Evolutionary conservation across 106 monocot genomes (phyloP).

Genomic region (Narthecium ossifragum): DNA sequence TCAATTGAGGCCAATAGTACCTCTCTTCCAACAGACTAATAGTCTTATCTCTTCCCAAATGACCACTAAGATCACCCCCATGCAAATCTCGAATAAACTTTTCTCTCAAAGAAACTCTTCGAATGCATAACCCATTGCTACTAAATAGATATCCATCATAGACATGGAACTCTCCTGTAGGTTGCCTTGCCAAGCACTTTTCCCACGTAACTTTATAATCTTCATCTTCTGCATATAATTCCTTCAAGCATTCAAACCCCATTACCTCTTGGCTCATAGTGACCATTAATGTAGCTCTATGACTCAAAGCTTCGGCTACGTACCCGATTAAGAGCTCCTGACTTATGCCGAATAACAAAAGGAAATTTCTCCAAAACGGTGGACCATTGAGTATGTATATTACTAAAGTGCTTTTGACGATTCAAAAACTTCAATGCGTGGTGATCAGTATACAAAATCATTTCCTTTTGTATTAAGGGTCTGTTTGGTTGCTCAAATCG

Average conservation of each 20-base stretch:
- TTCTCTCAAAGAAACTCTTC: background rate
- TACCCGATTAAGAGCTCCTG: background rate
- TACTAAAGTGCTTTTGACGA: background rate
- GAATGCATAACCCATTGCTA: background rate
- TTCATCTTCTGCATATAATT: slow-evolving; percentile 3
- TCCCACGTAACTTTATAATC: slow-evolving; percentile 1
- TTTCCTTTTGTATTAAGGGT: background rate
- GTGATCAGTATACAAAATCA: slow-evolving; percentile 9
- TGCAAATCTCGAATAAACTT: background rate
- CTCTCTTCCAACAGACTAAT: background rate
- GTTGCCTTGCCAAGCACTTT: background rate
- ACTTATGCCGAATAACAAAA: slow-evolving; percentile 1
- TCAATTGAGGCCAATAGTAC: slow-evolving; percentile 3
- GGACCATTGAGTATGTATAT: background rate
- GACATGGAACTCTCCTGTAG: background rate
- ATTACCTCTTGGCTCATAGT: background rate
- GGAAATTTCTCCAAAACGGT: background rate
- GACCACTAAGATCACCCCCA: slow-evolving; percentile 1
- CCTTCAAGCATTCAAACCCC: slow-evolving; percentile 10
- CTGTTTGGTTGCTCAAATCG: no score
- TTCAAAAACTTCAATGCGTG: slow-evolving; percentile 5
- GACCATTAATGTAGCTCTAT: background rate
- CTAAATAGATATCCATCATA: background rate
- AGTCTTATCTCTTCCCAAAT: background rate
- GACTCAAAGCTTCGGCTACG: slow-evolving; percentile 7